Conservation (phyloP, 805 yeast species). For the Metschnikowia arizonensis region DNA sequence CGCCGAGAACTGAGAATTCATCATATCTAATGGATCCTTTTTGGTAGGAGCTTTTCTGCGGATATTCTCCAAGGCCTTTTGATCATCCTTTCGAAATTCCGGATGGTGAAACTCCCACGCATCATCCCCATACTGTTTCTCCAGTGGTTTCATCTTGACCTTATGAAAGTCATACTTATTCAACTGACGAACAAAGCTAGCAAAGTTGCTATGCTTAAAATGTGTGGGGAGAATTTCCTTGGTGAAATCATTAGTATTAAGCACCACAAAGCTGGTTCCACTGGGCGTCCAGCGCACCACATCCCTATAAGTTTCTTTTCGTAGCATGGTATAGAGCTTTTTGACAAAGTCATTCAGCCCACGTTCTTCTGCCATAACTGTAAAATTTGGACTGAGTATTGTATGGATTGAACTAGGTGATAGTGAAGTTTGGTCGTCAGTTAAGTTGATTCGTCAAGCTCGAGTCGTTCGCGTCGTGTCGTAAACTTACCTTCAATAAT, state of each 20-base stretch:
- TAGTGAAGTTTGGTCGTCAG: too few relatives aligned
- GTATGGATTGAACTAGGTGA: too few relatives aligned
- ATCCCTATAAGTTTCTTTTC: constrained; percentile 67
- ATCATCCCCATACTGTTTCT: constrained; percentile 58
- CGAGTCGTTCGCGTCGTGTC: too few relatives aligned
- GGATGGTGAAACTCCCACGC: constrained; percentile 97
- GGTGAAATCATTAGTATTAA: constrained; percentile 88
- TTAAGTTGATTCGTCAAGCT: too few relatives aligned
- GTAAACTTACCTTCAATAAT: too few relatives aligned
- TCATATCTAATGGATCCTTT: constrained; percentile 25
- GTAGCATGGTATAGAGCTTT: constrained; percentile 78
- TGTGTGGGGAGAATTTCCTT: constrained; percentile 84
- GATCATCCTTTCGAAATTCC: constrained; percentile 70
- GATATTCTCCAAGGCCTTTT: constrained; percentile 79
- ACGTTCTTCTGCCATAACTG: constrained; percentile 1
- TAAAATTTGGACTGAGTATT: too few relatives aligned
- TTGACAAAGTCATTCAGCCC: constrained; percentile 72
- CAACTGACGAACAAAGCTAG: constrained; percentile 90
- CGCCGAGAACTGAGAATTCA: constrained; percentile 17
- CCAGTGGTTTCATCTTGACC: constrained; percentile 71
- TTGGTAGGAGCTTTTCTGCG: constrained; percentile 74
- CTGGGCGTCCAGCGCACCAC: constrained; percentile 80
- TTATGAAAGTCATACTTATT: constrained; percentile 98
- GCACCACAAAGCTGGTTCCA: constrained; percentile 86
- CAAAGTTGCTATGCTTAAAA: constrained; percentile 92